These are phyloP conservation scores for Barnettozyma californica DNA, from an alignment of 805 yeast genomes.

Conservation along the genomic window DNA sequence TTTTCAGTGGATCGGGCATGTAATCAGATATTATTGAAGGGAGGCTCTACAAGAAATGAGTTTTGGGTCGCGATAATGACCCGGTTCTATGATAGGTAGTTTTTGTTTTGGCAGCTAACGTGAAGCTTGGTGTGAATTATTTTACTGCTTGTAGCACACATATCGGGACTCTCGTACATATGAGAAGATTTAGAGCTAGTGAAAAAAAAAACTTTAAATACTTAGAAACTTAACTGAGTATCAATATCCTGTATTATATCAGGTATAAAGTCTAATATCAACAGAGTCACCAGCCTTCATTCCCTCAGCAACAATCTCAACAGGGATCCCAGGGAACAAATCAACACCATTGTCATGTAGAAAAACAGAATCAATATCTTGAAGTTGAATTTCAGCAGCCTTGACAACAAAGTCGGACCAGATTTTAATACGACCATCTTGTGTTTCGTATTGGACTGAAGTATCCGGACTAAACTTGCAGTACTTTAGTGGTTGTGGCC, in stretches of 20 bases:
- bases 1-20: no score
- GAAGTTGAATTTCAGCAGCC: conserved; percentile 34
- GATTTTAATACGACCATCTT: conserved; percentile 24
- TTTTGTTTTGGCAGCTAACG: no score
- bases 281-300: conserved; percentile 3
- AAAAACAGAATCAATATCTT: conserved; percentile 19
- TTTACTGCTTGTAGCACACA: no score
- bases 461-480: conserved; percentile 25
- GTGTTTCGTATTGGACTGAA: conserved; percentile 21
- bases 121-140: no score
- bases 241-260: background rate
- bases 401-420: conserved; percentile 36
- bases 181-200: no score
- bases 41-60: no score
- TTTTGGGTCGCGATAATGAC: no score
- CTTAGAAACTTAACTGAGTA: no score
- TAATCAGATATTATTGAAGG: no score
- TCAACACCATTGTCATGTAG: conserved; percentile 45
- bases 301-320: conserved; percentile 10
- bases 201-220: no score
- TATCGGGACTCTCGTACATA: no score
- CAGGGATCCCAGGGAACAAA: conserved; percentile 35
- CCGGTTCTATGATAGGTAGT: no score
- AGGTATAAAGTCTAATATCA: background rate
- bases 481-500: conserved; percentile 39